A percentile compares a stretch with the other conserved stretches of the same genome.
phyloP scores from a whole-genome alignment of 805 yeast species.

The Saccharomycopsis sp. region DNA sequence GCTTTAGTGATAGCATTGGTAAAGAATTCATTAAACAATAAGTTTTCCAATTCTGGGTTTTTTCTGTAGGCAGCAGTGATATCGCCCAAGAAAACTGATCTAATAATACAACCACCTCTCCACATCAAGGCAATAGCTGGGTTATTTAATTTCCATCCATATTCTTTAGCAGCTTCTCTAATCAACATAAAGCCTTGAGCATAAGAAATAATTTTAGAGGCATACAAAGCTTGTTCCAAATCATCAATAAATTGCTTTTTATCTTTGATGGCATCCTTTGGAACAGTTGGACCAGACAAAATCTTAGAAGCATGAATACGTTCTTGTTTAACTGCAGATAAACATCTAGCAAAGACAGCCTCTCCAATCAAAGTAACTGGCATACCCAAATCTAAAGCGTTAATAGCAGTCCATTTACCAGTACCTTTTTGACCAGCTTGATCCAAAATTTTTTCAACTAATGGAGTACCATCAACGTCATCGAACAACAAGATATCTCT shows the following conservation, averaged over 20 bases:
- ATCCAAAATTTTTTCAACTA: conserved; percentile 94
- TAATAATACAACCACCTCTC: conserved; percentile 99
- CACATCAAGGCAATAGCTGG: conserved; percentile 99
- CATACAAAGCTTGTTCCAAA: conserved; percentile 96
- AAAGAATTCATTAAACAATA: conserved; percentile 94
- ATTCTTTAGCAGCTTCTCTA: conserved; percentile 96
- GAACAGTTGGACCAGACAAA: conserved; percentile 71
- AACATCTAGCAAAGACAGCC: conserved; percentile 95
- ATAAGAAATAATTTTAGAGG: conserved; percentile 96
- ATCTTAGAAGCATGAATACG: conserved; percentile 78
- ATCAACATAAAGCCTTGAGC: conserved; percentile 99
- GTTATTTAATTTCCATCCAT: conserved; percentile 95
- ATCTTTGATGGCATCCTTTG: conserved; percentile 61
- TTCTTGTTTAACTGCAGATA: conserved; percentile 88
- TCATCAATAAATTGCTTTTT: conserved; percentile 81
- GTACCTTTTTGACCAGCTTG: conserved; percentile 99
- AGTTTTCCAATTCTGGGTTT: conserved; percentile 89
- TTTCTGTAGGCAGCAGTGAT: conserved; percentile 94
- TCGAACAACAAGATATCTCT: conserved; percentile 87
- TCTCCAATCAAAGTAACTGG: conserved; percentile 98
- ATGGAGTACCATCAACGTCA: conserved; percentile 85
- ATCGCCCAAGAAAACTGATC: conserved; percentile 97
- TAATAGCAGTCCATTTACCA: conserved; percentile 99
- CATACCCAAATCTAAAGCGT: conserved; percentile 95
- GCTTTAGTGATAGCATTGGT: conserved; percentile 86